Evolutionary conservation across 2,329 filamentous ascomycete genomes (phyloP).

Genomic region (Pyrenochaeta sp.): DNA sequence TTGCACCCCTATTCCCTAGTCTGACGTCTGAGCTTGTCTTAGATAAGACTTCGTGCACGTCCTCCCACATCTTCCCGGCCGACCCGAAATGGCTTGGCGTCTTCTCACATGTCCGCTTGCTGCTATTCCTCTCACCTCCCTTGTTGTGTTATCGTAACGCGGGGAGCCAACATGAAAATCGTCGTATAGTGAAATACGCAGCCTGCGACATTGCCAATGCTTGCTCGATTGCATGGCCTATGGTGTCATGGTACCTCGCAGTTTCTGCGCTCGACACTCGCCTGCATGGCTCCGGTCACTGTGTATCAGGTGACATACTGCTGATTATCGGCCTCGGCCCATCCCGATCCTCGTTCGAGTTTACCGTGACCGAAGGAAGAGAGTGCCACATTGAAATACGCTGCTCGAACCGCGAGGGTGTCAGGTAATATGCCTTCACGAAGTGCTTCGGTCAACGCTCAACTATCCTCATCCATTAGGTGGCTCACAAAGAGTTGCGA

Average conservation of each 20-base stretch:
- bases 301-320: too few species aligned
- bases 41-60: constrained; percentile 27
- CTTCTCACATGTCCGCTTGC: not conserved
- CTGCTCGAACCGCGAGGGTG: too few species aligned
- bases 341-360: too few species aligned
- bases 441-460: too few species aligned
- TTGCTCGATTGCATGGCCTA: not conserved
- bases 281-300: too few species aligned
- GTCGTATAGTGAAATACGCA: not conserved
- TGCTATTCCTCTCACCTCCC: constrained; percentile 1
- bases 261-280: not conserved
- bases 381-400: too few species aligned
- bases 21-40: constrained; percentile 23
- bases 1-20: constrained; percentile 8
- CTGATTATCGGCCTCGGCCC: too few species aligned
- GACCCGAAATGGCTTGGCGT: constrained; percentile 16
- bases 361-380: too few species aligned
- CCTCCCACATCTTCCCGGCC: too few species aligned
- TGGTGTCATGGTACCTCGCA: not conserved
- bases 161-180: not conserved
- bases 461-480: too few species aligned
- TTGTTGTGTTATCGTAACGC: not conserved
- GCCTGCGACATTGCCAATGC: not conserved
- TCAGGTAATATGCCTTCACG: too few species aligned
- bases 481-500: not conserved